Percentiles rank a stretch among this genome's conserved stretches.
Evolutionary conservation across 768 basidiomycete genomes (phyloP).

Genomic region (Clavaria fumosa): DNA sequence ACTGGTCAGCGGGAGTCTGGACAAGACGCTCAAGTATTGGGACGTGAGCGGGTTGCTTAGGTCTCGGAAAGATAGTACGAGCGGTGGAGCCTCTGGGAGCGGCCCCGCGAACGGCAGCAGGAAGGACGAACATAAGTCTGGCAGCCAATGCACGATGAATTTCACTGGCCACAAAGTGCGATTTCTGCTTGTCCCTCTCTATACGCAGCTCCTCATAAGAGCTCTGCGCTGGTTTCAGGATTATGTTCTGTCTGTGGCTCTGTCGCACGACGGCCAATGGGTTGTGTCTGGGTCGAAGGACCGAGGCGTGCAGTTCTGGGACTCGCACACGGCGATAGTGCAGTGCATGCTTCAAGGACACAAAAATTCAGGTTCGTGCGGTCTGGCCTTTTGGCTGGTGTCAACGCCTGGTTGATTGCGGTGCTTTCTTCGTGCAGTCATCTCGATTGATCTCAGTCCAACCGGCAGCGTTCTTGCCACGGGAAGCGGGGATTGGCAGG

Average conservation of each 20-base stretch:
- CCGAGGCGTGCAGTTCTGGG: conserved; percentile 91
- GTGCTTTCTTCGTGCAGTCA: conserved; percentile 19
- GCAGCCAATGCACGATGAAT: conserved; percentile 43
- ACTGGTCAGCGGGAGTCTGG: conserved; percentile 82
- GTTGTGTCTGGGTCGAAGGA: conserved; percentile 93
- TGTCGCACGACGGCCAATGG: conserved; percentile 76
- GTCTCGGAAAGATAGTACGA: conserved; percentile 27
- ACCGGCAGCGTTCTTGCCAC: conserved; percentile 32
- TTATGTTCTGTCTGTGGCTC: conserved; percentile 41
- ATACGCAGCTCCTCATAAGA: conserved; percentile 29
- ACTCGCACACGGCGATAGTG: conserved; percentile 55
- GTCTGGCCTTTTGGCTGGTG: neutral
- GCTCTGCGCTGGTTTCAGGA: conserved; percentile 42
- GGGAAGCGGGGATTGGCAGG: conserved; percentile 39
- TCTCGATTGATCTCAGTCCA: conserved; percentile 34
- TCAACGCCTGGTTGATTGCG: conserved; percentile 1
- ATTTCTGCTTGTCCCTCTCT: too few relatives aligned
- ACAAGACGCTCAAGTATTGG: conserved; percentile 82
- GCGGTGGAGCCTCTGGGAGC: too few relatives aligned
- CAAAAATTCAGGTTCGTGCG: conserved; percentile 35
- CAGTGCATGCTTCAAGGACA: conserved; percentile 86
- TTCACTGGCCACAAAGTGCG: conserved; percentile 77
- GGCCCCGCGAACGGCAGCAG: too few relatives aligned
- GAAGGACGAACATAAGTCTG: conserved; percentile 41
- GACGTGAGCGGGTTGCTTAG: conserved; percentile 67